Evolutionary conservation across 1,284 basidiomycete genomes (phyloP).

Genomic region (Trametes pubescens): DNA sequence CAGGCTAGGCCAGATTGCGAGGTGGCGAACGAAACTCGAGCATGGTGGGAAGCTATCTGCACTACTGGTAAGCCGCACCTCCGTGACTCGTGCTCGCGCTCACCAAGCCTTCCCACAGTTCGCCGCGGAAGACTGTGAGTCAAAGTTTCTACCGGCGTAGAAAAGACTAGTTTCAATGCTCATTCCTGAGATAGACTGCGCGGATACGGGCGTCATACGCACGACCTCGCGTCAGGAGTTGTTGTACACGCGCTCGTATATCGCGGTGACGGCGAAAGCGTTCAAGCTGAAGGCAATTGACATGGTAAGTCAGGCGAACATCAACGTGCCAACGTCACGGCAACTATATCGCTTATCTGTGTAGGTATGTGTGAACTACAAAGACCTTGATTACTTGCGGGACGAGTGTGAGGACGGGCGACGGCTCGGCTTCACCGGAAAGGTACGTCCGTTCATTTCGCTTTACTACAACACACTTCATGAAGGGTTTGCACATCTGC

Average conservation of each 20-base stretch:
- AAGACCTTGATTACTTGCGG: conserved; percentile 72
- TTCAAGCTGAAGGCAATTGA: conserved; percentile 89
- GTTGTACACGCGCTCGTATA: conserved; percentile 85
- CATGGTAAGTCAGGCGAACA: conserved; percentile 62
- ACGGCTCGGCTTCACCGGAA: conserved; percentile 85
- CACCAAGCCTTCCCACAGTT: conserved; percentile 59
- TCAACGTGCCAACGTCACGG: background rate
- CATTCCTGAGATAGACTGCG: conserved; percentile 66
- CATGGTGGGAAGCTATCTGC: conserved; percentile 61
- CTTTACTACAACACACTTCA: background rate
- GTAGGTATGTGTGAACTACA: conserved; percentile 92
- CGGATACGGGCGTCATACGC: conserved; percentile 87
- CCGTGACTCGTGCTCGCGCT: background rate
- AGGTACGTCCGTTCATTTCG: conserved; percentile 55
- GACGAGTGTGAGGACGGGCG: conserved; percentile 85
- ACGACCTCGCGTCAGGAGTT: conserved; percentile 79
- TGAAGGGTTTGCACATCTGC: conserved; percentile 6
- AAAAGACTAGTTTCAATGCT: background rate
- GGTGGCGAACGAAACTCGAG: conserved; percentile 61
- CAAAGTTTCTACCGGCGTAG: background rate
- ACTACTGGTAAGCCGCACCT: conserved; percentile 55
- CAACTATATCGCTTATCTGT: background rate
- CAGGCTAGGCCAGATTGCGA: conserved; percentile 68
- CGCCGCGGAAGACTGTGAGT: conserved; percentile 88
- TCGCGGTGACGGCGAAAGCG: conserved; percentile 87